Base-by-base conservation (phyloP, 2,329 filamentous ascomycete species). In the Colletotrichum sp. region DNA sequence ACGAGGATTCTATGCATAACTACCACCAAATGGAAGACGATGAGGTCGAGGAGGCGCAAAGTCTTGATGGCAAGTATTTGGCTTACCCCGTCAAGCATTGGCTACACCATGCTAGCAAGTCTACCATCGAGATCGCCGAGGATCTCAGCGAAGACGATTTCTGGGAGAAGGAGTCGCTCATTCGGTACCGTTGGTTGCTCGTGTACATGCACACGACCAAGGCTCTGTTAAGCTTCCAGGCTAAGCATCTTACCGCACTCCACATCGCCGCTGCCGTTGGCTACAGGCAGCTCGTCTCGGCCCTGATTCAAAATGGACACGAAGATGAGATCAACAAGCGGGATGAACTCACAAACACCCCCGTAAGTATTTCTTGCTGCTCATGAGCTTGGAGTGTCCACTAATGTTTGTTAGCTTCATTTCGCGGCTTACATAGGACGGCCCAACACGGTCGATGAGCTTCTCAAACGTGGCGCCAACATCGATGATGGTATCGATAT, bases 121-220 rank as follows among this genome's bases (percentile, higher is more conserved):
- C 86, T 22, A 87, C 86, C 0, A 75, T 79, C 6, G 85, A 86
- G 65, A 85, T 87, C n/a, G 85, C 85, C 0, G 85, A 87, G 39
- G 83, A 82, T 12, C 77, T 87, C 3, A 85, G 84, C 69, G 85
- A 86, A 48, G 70, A 81, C 8, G 81, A 84, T 12, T 87, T 87
- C 68, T 87, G 86, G 86, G 80, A 81, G 34, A 77, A 75, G 0
- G 80, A 81, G 16, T 87, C 86, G 0, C 71, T 77, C 2, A 81
- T 86, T 12, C 80, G 86, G 9, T 81, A 81, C 16, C 83, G 83
- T 4, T 87, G 86, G 86, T 76, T 87, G 5, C 80, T 81, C 1
- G 83, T 84, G 34, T 83, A 85, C 55, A 79, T 79, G 13, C 79
- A 81, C 16, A 78, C 83, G 36, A 84, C 83, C 1, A 78, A 74